These are phyloP conservation scores for Phyllosticta paracitricarpa DNA, from an alignment of 2,329 filamentous ascomycete species.

Conservation along the genomic window DNA sequence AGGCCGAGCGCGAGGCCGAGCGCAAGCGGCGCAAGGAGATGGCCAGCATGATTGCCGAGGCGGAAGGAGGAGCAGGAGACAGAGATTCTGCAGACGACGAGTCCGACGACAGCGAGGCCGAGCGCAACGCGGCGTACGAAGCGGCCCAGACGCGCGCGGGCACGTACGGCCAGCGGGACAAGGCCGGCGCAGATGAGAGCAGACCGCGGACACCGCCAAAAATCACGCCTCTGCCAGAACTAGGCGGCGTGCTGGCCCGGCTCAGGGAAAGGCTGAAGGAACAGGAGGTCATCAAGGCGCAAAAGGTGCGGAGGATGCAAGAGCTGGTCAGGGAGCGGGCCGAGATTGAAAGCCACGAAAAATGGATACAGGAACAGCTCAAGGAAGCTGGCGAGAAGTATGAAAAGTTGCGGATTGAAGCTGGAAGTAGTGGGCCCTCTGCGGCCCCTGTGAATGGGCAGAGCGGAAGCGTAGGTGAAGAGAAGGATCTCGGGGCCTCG, in stretches of 20 bases:
- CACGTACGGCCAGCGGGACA: conserved; percentile 53
- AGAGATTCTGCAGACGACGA: conserved; percentile 53
- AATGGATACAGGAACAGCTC: conserved; percentile 69
- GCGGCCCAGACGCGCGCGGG: conserved; percentile 75
- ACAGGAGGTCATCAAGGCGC: conserved; percentile 50
- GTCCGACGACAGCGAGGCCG: conserved; percentile 53
- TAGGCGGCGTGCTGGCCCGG: conserved; percentile 56
- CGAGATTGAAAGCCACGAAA: conserved; percentile 59
- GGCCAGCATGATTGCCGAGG: conserved; percentile 70
- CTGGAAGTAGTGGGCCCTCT: conserved; percentile 27
- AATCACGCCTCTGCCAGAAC: conserved; percentile 66
- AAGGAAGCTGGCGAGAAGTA: conserved; percentile 71
- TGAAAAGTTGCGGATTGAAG: conserved; percentile 45
- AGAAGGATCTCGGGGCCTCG: conserved; percentile 25
- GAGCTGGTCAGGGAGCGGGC: conserved; percentile 58
- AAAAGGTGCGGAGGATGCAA: conserved; percentile 54
- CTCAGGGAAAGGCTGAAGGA: conserved; percentile 51
- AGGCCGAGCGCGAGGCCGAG: conserved; percentile 63
- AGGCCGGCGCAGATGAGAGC: conserved; percentile 29
- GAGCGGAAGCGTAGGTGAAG: conserved; percentile 19
- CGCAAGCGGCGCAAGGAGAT: conserved; percentile 64
- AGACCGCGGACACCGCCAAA: conserved; percentile 54
- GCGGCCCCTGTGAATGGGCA: conserved; percentile 20
- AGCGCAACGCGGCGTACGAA: conserved; percentile 71
- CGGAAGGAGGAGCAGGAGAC: conserved; percentile 48